A percentile compares a stretch with the other conserved stretches of the same genome.
phyloP scores from a whole-genome alignment of 306 rosid species.

The Urtica urens region DNA sequence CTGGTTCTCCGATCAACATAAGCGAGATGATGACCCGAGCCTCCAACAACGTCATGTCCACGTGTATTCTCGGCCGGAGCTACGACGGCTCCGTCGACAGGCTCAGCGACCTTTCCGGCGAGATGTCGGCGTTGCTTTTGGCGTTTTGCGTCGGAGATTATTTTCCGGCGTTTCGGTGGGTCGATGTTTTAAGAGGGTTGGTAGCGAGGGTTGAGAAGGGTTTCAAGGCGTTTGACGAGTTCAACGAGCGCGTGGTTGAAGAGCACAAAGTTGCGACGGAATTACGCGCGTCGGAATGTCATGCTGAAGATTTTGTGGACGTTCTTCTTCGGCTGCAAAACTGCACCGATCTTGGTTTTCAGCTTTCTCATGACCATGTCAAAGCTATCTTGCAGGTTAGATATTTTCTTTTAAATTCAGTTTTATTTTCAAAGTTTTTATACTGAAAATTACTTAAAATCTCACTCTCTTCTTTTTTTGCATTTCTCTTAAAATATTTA shows the following conservation, averaged over 20 bases:
- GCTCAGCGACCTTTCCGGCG: constrained; percentile 3
- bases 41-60: constrained; percentile 3
- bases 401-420: neutral
- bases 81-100: neutral
- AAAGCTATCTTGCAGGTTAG: constrained; percentile 14
- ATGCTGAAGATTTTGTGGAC: neutral
- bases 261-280: constrained; percentile 7
- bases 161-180: constrained; percentile 23
- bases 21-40: constrained; percentile 7
- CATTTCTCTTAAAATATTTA: too few relatives aligned
- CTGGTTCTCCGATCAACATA: neutral
- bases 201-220: constrained; percentile 1
- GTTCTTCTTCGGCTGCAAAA: constrained; percentile 10
- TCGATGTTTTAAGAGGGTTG: constrained; percentile 19
- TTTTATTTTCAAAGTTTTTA: neutral
- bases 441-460: too few relatives aligned
- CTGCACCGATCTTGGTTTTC: neutral
- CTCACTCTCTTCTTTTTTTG: too few relatives aligned
- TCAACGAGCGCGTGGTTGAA: constrained; percentile 15
- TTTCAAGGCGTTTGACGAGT: constrained; percentile 8
- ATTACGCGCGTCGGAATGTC: neutral
- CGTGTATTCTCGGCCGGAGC: constrained; percentile 21
- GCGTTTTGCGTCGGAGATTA: constrained; percentile 20
- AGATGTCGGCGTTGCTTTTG: neutral
- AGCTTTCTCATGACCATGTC: constrained; percentile 1